phyloP scores from a whole-genome alignment of 306 rosid species.

The Acacia crassicarpa region DNA sequence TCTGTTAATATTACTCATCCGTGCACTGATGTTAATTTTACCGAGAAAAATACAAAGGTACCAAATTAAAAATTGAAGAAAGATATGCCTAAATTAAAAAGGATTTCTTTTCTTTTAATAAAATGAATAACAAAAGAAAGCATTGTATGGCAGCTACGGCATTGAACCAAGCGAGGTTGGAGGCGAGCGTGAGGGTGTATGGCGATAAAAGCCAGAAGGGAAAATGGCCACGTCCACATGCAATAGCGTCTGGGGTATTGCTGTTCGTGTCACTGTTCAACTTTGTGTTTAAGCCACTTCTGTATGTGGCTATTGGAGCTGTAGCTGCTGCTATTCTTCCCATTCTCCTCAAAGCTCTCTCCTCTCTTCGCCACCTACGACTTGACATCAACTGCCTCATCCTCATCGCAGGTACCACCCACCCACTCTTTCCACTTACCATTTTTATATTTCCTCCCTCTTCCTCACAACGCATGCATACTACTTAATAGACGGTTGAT shows the following conservation, averaged over 20 bases:
- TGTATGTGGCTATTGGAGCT: conserved; percentile 69
- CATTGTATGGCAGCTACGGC: conserved; percentile 63
- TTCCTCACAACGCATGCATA: too few relatives aligned
- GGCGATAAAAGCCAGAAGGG: conserved; percentile 39
- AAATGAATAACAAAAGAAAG: too few relatives aligned
- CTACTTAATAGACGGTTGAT: too few relatives aligned
- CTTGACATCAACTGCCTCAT: conserved; percentile 76
- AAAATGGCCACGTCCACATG: conserved; percentile 82
- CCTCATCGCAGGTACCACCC: conserved; percentile 62
- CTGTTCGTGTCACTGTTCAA: conserved; percentile 60
- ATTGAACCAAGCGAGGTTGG: conserved; percentile 73
- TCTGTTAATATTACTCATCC: too few relatives aligned
- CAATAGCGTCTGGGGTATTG: conserved; percentile 58
- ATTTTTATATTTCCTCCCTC: too few relatives aligned
- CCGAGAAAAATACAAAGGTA: too few relatives aligned
- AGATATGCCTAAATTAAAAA: too few relatives aligned
- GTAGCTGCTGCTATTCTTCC: conserved; percentile 64
- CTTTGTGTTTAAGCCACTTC: conserved; percentile 48
- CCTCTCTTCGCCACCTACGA: conserved; percentile 53
- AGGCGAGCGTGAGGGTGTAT: conserved; percentile 64
- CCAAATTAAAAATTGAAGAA: too few relatives aligned
- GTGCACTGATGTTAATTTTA: too few relatives aligned
- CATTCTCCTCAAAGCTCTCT: conserved; percentile 44
- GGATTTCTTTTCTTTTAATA: too few relatives aligned
- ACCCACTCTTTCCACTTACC: too few relatives aligned